A percentile compares a stretch with the other conserved stretches of the same genome.
These are phyloP conservation scores for Saccharomycopsis javanensis DNA, from an alignment of 805 yeast genomes.

Conservation along the genomic window DNA sequence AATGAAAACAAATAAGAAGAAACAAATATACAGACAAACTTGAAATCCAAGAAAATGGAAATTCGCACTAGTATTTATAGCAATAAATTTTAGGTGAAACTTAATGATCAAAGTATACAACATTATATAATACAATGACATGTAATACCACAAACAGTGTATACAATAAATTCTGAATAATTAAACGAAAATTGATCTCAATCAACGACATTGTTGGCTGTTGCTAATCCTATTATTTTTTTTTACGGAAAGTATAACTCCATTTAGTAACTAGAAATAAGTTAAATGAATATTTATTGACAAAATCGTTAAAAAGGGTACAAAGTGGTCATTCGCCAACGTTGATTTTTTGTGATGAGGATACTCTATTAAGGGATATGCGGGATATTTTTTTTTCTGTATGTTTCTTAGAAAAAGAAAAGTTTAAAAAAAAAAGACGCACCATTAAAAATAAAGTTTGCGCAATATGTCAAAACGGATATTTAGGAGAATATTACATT, in stretches of 20 bases:
- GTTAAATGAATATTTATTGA: not conserved
- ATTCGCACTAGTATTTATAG: not conserved
- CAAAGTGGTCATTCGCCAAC: not conserved
- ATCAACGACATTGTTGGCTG: too few relatives aligned
- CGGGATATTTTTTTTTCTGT: not conserved
- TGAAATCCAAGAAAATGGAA: not conserved
- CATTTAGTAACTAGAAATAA: not conserved
- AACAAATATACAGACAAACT: not conserved
- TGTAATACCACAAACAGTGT: too few relatives aligned
- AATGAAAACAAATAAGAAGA: not conserved
- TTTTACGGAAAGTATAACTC: not conserved
- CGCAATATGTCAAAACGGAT: conserved; percentile 1
- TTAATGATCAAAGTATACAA: too few relatives aligned
- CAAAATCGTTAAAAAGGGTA: not conserved
- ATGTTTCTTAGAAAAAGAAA: not conserved
- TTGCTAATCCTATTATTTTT: too few relatives aligned
- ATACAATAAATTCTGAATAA: too few relatives aligned
- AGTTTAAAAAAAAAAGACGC: not conserved
- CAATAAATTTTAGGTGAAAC: not conserved
- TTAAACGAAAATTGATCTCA: too few relatives aligned
- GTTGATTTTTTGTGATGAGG: not conserved
- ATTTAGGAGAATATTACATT: conserved; percentile 1
- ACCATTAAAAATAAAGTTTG: not conserved
- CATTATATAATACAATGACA: too few relatives aligned
- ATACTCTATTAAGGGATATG: not conserved